A percentile compares a stretch with the other conserved stretches of the same genome.
Evolutionary conservation across 2,329 filamentous ascomycete species (phyloP).

Genomic region (Thielaviopsis musarum): DNA sequence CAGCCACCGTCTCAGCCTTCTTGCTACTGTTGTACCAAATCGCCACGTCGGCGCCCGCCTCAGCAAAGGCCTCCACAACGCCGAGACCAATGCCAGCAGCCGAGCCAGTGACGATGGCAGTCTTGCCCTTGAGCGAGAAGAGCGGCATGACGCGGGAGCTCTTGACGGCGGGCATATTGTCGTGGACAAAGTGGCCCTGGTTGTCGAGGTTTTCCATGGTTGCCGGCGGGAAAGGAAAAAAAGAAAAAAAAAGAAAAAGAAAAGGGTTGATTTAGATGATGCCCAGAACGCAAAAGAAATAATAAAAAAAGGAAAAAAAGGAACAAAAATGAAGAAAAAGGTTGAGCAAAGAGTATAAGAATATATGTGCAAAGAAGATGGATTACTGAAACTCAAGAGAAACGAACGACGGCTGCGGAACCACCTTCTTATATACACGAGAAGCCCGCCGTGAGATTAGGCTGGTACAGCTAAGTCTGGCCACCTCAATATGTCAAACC

Average conservation of each 20-base stretch:
- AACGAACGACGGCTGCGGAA: background rate
- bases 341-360: background rate
- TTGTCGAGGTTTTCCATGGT: conserved; percentile 26
- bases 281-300: no score
- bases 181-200: conserved; percentile 36
- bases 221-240: background rate
- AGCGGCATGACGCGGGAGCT: conserved; percentile 41
- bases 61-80: conserved; percentile 20
- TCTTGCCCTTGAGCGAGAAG: conserved; percentile 46
- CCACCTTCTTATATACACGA: background rate
- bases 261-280: no score
- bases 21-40: conserved; percentile 20
- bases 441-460: background rate
- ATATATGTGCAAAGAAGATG: background rate
- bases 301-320: background rate
- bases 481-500: background rate
- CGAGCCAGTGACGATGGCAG: conserved; percentile 14
- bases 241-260: background rate
- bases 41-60: conserved; percentile 18
- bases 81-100: conserved; percentile 15
- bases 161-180: conserved; percentile 33
- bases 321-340: no score
- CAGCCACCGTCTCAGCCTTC: conserved; percentile 15
- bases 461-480: background rate
- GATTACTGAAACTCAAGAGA: background rate